Percentiles rank a stretch among this genome's conserved stretches.
Conservation (phyloP, 805 yeast species). For the Teunomyces tritomae region DNA sequence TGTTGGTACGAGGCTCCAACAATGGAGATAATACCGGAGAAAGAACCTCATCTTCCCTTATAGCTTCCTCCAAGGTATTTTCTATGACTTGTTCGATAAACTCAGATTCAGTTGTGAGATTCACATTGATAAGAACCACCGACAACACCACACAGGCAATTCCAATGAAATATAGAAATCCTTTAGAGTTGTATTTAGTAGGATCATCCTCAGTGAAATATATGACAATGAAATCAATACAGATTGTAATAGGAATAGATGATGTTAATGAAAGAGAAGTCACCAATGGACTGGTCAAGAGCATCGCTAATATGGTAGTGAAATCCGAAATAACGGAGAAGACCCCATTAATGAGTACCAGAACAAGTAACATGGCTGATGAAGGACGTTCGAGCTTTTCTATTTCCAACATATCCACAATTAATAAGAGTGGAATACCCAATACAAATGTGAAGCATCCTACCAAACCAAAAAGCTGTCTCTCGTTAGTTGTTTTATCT, state of each 20-base stretch:
- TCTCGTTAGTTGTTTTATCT: constrained; percentile 43
- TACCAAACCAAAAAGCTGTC: constrained; percentile 45
- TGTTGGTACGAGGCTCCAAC: constrained; percentile 11
- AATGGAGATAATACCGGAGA: constrained; percentile 49
- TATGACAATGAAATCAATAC: constrained; percentile 43
- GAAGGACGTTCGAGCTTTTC: constrained; percentile 43
- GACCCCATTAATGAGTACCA: constrained; percentile 41
- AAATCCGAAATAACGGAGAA: constrained; percentile 50
- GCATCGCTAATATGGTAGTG: constrained; percentile 48
- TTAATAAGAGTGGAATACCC: constrained; percentile 37
- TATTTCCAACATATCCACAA: constrained; percentile 35
- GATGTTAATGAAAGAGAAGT: constrained; percentile 51
- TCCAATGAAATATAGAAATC: constrained; percentile 42
- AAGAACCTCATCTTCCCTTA: constrained; percentile 42
- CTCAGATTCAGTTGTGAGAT: constrained; percentile 43
- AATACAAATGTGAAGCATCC: constrained; percentile 42
- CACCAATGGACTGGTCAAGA: constrained; percentile 53
- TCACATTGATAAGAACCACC: constrained; percentile 45
- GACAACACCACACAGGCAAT: constrained; percentile 46
- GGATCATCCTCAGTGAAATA: constrained; percentile 18
- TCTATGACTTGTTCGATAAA: constrained; percentile 47
- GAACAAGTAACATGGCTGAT: constrained; percentile 25
- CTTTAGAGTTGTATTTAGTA: constrained; percentile 16
- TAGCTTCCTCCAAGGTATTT: constrained; percentile 47
- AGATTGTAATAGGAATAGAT: constrained; percentile 51